phyloP scores from a whole-genome alignment of 192 early-diverging fungal genomes.

The Phlyctochytrium planicorne region DNA sequence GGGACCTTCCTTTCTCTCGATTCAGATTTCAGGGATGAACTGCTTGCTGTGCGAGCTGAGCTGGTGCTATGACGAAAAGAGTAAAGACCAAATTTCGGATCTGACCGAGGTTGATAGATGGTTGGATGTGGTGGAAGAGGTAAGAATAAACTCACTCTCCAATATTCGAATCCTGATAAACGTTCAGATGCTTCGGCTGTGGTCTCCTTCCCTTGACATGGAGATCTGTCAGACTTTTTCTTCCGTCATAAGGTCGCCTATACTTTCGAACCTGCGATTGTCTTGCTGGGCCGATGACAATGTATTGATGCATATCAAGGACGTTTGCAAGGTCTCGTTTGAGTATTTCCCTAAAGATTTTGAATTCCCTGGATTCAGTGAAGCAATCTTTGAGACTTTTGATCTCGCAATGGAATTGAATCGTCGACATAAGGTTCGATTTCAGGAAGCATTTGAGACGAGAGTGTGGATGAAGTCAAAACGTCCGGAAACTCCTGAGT shows the following conservation, averaged over 20 bases:
- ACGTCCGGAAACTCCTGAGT: too few relatives aligned
- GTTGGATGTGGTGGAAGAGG: conserved; percentile 23
- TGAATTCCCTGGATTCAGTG: too few relatives aligned
- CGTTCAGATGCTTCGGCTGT: conserved; percentile 15
- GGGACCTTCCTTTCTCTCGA: conserved; percentile 12
- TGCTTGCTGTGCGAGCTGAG: conserved; percentile 20
- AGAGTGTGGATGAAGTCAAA: too few relatives aligned
- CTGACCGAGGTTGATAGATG: conserved; percentile 19
- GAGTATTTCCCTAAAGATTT: not conserved
- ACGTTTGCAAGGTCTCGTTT: not conserved
- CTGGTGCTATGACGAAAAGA: conserved; percentile 14
- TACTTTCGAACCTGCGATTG: conserved; percentile 16
- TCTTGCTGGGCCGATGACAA: not conserved
- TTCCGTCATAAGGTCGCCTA: conserved; percentile 6
- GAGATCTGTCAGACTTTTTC: conserved; percentile 15
- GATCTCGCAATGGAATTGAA: too few relatives aligned
- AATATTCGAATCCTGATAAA: too few relatives aligned
- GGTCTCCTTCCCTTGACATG: conserved; percentile 11
- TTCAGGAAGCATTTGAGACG: too few relatives aligned
- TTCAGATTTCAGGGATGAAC: conserved; percentile 19
- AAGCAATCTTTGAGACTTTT: too few relatives aligned
- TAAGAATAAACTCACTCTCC: conserved; percentile 10
- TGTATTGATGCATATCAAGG: not conserved
- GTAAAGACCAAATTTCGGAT: not conserved
- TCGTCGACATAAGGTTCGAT: too few relatives aligned